A percentile compares a stretch with the other conserved stretches of the same genome.
These are phyloP conservation scores for Dichomitus squalens DNA, from an alignment of 1,284 basidiomycete species.

Conservation along the genomic window DNA sequence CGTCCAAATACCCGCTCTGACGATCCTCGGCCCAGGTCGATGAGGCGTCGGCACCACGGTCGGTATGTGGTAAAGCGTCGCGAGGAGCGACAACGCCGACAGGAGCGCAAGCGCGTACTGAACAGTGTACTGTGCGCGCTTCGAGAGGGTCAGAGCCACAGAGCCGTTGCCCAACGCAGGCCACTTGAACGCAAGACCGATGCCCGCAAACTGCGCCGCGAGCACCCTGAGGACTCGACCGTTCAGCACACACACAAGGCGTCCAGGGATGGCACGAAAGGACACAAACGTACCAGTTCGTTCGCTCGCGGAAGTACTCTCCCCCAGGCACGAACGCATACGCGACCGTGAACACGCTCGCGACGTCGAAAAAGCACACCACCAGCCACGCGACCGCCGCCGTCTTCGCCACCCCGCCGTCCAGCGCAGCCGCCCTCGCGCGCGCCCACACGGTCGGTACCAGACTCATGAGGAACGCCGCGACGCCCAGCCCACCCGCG, in stretches of 20 bases:
- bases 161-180: slow-evolving; percentile 18
- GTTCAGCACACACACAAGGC: neutral
- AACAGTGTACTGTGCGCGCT: slow-evolving; percentile 39
- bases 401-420: slow-evolving; percentile 45
- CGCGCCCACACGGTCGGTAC: slow-evolving; percentile 57
- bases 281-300: slow-evolving; percentile 57
- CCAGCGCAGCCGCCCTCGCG: slow-evolving; percentile 37
- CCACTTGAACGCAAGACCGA: slow-evolving; percentile 52
- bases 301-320: slow-evolving; percentile 77
- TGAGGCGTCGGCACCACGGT: slow-evolving; percentile 55
- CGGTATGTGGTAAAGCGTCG: slow-evolving; percentile 54
- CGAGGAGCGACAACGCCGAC: slow-evolving; percentile 52
- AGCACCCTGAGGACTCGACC: slow-evolving; percentile 45
- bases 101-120: slow-evolving; percentile 42
- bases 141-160: slow-evolving; percentile 44
- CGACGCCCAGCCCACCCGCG: slow-evolving; percentile 66
- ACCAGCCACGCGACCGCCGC: slow-evolving; percentile 64
- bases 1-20: slow-evolving; percentile 94
- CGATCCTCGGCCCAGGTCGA: slow-evolving; percentile 65
- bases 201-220: slow-evolving; percentile 48
- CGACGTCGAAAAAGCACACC: slow-evolving; percentile 67
- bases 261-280: neutral
- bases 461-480: slow-evolving; percentile 69
- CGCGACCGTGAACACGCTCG: slow-evolving; percentile 79
- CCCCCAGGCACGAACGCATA: slow-evolving; percentile 95